A percentile compares a stretch with the other conserved stretches of the same genome.
Conservation (phyloP, 139 green algal genomes). For the Auxenochlorella pyrenoidosa region DNA sequence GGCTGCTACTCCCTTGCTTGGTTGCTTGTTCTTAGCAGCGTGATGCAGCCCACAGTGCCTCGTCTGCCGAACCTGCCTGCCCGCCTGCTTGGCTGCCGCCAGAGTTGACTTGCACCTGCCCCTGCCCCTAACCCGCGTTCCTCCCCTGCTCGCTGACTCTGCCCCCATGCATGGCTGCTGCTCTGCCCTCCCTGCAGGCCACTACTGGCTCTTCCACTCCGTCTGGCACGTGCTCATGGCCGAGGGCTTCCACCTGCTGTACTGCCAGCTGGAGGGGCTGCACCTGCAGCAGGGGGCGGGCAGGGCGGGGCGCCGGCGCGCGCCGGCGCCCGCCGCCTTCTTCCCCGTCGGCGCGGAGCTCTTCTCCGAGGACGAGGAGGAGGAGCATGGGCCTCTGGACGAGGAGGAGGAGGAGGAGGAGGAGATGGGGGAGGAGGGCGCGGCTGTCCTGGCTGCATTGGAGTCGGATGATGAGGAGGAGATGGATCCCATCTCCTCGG, state of each 20-base stretch:
- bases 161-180: neutral
- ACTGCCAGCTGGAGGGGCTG: slow-evolving; percentile 35
- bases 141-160: neutral
- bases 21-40: neutral
- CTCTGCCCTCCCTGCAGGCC: neutral
- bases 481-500: no score
- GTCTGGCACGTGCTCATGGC: slow-evolving; percentile 52
- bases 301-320: neutral
- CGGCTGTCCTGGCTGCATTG: no score
- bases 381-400: neutral
- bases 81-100: neutral
- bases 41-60: neutral
- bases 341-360: neutral
- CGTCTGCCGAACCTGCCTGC: no score
- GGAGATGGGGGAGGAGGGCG: neutral
- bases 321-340: neutral
- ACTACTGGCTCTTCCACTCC: slow-evolving; percentile 57
- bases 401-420: neutral
- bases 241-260: slow-evolving; percentile 27
- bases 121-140: neutral
- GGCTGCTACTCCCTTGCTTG: neutral
- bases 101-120: neutral
- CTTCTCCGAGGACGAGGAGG: neutral
- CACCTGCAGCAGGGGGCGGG: neutral
- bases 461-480: neutral